These are phyloP conservation scores for Mytilinidion resinicola DNA, from an alignment of 495 filamentous ascomycete genomes.

Conservation along the genomic window DNA sequence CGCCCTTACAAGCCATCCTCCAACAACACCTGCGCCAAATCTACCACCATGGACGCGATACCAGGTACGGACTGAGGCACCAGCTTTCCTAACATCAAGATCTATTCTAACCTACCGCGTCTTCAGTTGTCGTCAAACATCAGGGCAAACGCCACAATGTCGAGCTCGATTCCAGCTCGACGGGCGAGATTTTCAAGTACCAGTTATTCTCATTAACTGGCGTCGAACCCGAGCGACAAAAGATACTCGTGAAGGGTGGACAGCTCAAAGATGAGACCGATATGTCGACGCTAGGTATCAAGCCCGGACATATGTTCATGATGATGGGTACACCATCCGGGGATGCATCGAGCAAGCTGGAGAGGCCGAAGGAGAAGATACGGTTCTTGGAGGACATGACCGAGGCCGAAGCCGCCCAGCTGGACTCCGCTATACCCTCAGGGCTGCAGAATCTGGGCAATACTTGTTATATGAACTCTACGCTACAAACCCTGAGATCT, in stretches of 20 bases:
- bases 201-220: conserved; percentile 92
- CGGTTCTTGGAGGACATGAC: conserved; percentile 98
- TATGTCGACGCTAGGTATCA: conserved; percentile 74
- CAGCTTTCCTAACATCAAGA: too few species aligned
- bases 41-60: conserved; percentile 32
- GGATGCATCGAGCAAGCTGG: conserved; percentile 50
- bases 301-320: conserved; percentile 82
- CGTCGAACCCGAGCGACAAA: conserved; percentile 93
- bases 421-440: conserved; percentile 77
- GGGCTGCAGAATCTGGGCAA: conserved; percentile 92
- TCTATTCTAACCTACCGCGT: conserved; percentile 10
- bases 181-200: conserved; percentile 88
- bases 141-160: conserved; percentile 90
- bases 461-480: conserved; percentile 97
- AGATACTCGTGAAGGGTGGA: conserved; percentile 87
- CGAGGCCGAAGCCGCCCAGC: conserved; percentile 79
- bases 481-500: conserved; percentile 77
- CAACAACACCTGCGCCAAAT: background rate
- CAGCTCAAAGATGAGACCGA: conserved; percentile 93
- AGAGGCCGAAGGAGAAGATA: conserved; percentile 70
- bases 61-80: conserved; percentile 17
- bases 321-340: conserved; percentile 90
- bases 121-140: conserved; percentile 83
- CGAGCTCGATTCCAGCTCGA: conserved; percentile 76
- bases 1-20: background rate